A percentile compares a stretch with the other conserved stretches of the same genome.
phyloP scores from a whole-genome alignment of 2,329 filamentous ascomycete genomes.

The Aspergillus neoniger region DNA sequence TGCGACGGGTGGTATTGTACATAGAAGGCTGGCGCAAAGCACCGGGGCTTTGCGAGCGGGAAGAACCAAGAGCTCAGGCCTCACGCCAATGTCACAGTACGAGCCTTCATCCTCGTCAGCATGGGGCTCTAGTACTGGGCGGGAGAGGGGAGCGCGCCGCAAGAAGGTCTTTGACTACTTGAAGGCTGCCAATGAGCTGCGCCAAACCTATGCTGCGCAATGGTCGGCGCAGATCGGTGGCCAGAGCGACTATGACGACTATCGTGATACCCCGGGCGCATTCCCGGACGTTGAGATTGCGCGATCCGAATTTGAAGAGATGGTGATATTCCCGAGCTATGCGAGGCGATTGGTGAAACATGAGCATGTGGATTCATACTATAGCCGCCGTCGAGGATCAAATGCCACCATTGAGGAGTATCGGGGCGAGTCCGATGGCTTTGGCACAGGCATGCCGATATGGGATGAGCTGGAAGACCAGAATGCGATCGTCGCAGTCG shows the following conservation, averaged over 20 bases:
- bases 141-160: constrained; percentile 69
- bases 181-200: constrained; percentile 70
- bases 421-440: constrained; percentile 45
- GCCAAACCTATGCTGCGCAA: constrained; percentile 65
- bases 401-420: constrained; percentile 41
- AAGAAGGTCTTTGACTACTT: constrained; percentile 75
- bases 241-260: constrained; percentile 44
- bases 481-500: constrained; percentile 85
- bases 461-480: constrained; percentile 81
- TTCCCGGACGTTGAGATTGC: constrained; percentile 86
- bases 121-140: constrained; percentile 27
- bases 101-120: constrained; percentile 27
- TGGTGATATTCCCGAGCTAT: constrained; percentile 95
- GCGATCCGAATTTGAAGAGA: constrained; percentile 79
- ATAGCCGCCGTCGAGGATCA: constrained; percentile 30
- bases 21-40: constrained; percentile 13
- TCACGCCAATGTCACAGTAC: constrained; percentile 29
- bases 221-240: constrained; percentile 50
- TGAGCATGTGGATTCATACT: constrained; percentile 36
- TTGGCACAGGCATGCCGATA: constrained; percentile 70
- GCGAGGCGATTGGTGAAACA: constrained; percentile 69
- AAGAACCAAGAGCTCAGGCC: constrained; percentile 20
- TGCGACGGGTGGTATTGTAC: constrained; percentile 8
- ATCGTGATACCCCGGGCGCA: constrained; percentile 64
- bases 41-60: constrained; percentile 19